These are phyloP conservation scores for Geoglossum cookeanum DNA, from an alignment of 2,329 filamentous ascomycete species.

Conservation along the genomic window DNA sequence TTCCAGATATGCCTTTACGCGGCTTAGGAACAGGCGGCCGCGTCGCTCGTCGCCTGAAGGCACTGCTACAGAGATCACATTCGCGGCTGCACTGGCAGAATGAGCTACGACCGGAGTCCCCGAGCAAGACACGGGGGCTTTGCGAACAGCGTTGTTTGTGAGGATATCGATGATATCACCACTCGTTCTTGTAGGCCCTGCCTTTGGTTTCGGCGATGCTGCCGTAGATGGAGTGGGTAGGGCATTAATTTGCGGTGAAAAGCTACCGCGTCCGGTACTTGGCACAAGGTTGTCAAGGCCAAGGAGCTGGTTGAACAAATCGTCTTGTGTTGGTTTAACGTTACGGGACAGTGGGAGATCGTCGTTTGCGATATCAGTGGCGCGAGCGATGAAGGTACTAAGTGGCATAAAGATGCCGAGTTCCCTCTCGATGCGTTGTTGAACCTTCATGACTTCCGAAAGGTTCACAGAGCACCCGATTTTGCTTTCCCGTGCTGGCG, in stretches of 20 bases:
- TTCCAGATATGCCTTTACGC: constrained; percentile 69
- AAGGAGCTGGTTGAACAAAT: constrained; percentile 78
- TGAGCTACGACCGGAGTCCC: too few species aligned
- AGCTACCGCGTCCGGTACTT: constrained; percentile 41
- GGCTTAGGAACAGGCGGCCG: constrained; percentile 54
- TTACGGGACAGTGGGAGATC: constrained; percentile 51
- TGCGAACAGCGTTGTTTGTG: constrained; percentile 21
- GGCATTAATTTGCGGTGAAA: constrained; percentile 48
- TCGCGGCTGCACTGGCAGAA: constrained; percentile 31
- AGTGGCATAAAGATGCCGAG: constrained; percentile 68
- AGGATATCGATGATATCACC: constrained; percentile 73
- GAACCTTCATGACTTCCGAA: constrained; percentile 56
- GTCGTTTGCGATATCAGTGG: constrained; percentile 73
- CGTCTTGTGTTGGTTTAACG: constrained; percentile 49
- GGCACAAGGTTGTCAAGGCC: constrained; percentile 38
- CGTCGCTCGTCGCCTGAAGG: constrained; percentile 63
- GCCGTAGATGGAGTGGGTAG: constrained; percentile 23
- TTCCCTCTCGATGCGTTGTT: constrained; percentile 58
- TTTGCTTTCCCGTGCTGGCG: constrained; percentile 19
- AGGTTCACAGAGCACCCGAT: constrained; percentile 63
- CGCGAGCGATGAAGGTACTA: constrained; percentile 70
- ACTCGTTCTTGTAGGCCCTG: constrained; percentile 25
- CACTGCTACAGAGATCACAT: constrained; percentile 68
- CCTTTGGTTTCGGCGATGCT: constrained; percentile 5
- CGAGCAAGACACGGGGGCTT: background rate